These are phyloP conservation scores for Comarum palustre DNA, from an alignment of 306 rosid genomes.

Conservation along the genomic window DNA sequence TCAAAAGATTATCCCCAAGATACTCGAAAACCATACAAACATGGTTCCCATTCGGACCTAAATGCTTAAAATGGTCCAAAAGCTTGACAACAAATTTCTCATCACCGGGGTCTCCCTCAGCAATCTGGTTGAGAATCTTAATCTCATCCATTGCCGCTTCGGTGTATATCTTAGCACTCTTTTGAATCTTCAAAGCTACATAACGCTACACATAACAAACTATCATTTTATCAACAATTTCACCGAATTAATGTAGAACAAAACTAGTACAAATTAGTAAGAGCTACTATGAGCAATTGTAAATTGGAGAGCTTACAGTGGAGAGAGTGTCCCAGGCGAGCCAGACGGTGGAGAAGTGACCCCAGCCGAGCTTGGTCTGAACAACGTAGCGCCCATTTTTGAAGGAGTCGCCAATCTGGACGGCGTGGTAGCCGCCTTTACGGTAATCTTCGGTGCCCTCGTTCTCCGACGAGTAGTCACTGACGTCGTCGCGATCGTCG, in stretches of 20 bases:
- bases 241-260: background rate
- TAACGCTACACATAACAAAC: conserved; percentile 51
- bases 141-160: conserved; percentile 92
- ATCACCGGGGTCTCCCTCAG: conserved; percentile 72
- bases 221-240: conserved; percentile 15
- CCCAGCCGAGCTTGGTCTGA: conserved; percentile 48
- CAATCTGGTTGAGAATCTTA: conserved; percentile 72
- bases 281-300: background rate
- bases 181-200: conserved; percentile 84
- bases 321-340: conserved; percentile 43
- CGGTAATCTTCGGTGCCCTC: conserved; percentile 43
- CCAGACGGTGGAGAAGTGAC: conserved; percentile 50
- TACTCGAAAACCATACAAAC: conserved; percentile 87
- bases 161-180: conserved; percentile 81
- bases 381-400: conserved; percentile 42
- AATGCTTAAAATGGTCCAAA: conserved; percentile 86
- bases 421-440: conserved; percentile 46
- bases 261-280: background rate
- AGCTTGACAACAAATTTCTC: conserved; percentile 84
- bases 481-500: conserved; percentile 34
- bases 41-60: conserved; percentile 86
- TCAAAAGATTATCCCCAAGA: conserved; percentile 81
- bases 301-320: conserved; percentile 24
- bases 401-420: conserved; percentile 39
- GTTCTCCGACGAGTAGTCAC: conserved; percentile 36